Evolutionary conservation across 768 basidiomycete species (phyloP), one percentile per base, ranked within the genome.

Genomic region (Phallus indusiatus): DNA sequence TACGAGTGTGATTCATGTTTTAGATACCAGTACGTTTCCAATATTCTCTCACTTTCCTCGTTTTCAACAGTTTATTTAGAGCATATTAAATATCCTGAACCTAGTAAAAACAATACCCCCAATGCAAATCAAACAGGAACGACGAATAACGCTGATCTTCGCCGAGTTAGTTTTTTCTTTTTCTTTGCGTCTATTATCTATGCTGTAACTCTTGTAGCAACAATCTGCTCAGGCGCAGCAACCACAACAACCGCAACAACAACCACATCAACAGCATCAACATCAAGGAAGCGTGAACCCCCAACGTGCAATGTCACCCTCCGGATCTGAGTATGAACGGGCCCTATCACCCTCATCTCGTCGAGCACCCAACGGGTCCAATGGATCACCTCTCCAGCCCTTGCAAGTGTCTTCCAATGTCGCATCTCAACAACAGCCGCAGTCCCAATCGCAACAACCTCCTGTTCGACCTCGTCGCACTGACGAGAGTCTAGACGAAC

Each of bases 71-170:
- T 57, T 17, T 42, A 61, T 52, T 61, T 68, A 92, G 90, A 86
- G 68, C 89, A 95, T 68, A 95, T 95, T 77, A 93, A 94, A 73
- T 95, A 96, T 68, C 92, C 93, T 8, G 86, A 90, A 62, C 76
- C 81, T 18, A 80, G 70, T 60, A 73, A 76, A 42, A 42, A 8
- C 36, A 37, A 42, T n/a, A n/a, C 42, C 42, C 4, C 2, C 42
- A 42, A n/a, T 42, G 42, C 28, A 28, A 61, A 35, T 50, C 47
- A 21, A 11, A 14, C 5, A 28, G 46, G 18, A 51, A 5, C 48
- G 18, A 4, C 4, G n/a, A n/a, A n/a, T 11, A 42, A 42, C n/a
- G 9, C 42, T 36, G 47, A 50, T 20, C 11, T 21, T 16, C 56
- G 48, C 8, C 57, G 57, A 36, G 57, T 59, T 36, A 7, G 57